These are phyloP conservation scores for Lecanosticta acicola DNA, from an alignment of 2,329 filamentous ascomycete genomes.

Conservation along the genomic window DNA sequence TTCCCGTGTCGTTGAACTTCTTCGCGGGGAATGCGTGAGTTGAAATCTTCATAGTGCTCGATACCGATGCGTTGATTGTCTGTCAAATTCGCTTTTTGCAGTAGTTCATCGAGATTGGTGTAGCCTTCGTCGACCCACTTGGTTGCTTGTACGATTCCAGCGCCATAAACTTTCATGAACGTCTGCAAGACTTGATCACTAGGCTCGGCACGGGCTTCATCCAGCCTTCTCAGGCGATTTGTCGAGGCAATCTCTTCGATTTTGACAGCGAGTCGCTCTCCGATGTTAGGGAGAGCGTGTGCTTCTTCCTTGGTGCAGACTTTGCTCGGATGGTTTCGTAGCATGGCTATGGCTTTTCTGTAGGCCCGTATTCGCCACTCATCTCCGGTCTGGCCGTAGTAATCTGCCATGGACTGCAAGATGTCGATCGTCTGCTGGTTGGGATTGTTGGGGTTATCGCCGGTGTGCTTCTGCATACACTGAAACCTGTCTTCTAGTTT, in stretches of 20 bases:
- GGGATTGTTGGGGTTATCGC: slow-evolving; percentile 51
- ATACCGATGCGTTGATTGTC: slow-evolving; percentile 69
- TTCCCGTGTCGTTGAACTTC: slow-evolving; percentile 68
- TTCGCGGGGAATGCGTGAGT: slow-evolving; percentile 66
- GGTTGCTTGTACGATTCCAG: slow-evolving; percentile 62
- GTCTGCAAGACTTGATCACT: slow-evolving; percentile 58
- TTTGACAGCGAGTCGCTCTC: slow-evolving; percentile 68
- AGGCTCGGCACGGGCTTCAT: slow-evolving; percentile 63
- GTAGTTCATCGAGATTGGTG: slow-evolving; percentile 67
- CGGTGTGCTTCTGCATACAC: slow-evolving; percentile 55
- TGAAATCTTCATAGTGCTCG: slow-evolving; percentile 74
- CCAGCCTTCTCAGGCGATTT: slow-evolving; percentile 63
- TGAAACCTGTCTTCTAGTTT: slow-evolving; percentile 43
- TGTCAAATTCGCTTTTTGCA: slow-evolving; percentile 56
- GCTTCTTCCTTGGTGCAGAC: slow-evolving; percentile 68
- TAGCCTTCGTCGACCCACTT: slow-evolving; percentile 73
- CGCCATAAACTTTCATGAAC: slow-evolving; percentile 42
- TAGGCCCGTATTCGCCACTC: slow-evolving; percentile 72
- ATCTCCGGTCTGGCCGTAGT: slow-evolving; percentile 71
- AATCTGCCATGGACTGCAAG: slow-evolving; percentile 69
- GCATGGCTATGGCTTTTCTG: slow-evolving; percentile 66
- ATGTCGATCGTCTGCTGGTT: slow-evolving; percentile 72
- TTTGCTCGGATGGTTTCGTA: slow-evolving; percentile 60
- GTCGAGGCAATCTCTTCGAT: slow-evolving; percentile 85
- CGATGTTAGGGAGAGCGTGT: slow-evolving; percentile 60